Conservation (phyloP, 495 filamentous ascomycete species). For the Oidiodendron maius region DNA sequence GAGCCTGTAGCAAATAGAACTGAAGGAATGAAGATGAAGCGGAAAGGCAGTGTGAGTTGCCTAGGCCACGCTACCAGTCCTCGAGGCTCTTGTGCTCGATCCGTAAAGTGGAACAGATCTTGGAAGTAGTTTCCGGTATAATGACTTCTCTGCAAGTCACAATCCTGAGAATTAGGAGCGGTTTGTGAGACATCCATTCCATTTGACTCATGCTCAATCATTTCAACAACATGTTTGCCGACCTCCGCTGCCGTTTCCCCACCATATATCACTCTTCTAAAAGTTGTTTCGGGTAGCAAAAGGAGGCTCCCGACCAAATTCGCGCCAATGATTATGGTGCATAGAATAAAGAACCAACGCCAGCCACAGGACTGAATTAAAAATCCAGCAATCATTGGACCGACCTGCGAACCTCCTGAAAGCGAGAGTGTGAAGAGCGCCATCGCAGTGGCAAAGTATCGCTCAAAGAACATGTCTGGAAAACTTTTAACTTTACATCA, state of each 20-base stretch:
- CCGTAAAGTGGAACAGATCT: slow-evolving; percentile 23
- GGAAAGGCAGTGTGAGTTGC: slow-evolving; percentile 30
- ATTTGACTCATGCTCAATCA: slow-evolving; percentile 6
- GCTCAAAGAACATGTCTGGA: slow-evolving; percentile 33
- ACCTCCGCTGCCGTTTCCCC: slow-evolving; percentile 24
- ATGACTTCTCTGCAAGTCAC: too few species aligned
- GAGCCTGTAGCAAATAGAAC: slow-evolving; percentile 18
- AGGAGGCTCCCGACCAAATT: slow-evolving; percentile 38
- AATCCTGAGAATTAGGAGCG: slow-evolving; percentile 15
- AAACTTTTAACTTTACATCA: too few species aligned
- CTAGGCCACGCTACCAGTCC: slow-evolving; percentile 11
- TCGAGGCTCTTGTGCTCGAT: slow-evolving; percentile 8
- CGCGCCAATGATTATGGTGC: slow-evolving; percentile 45
- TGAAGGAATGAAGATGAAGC: slow-evolving; percentile 22
- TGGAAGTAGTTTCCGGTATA: slow-evolving; percentile 28
- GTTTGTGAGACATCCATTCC: not conserved
- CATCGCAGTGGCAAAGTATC: slow-evolving; percentile 36
- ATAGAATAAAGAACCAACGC: slow-evolving; percentile 49
- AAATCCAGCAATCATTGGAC: slow-evolving; percentile 12
- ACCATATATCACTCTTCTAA: slow-evolving; percentile 29
- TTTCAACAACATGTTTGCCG: slow-evolving; percentile 22
- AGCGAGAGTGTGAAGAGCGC: slow-evolving; percentile 31
- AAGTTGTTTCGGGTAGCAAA: slow-evolving; percentile 48
- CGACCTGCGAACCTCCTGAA: slow-evolving; percentile 27
- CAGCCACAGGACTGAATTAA: slow-evolving; percentile 35